Evolutionary conservation across 2,329 filamentous ascomycete genomes (phyloP), one percentile per base, ranked within the genome.

Genomic region (Pyricularia grisea): DNA sequence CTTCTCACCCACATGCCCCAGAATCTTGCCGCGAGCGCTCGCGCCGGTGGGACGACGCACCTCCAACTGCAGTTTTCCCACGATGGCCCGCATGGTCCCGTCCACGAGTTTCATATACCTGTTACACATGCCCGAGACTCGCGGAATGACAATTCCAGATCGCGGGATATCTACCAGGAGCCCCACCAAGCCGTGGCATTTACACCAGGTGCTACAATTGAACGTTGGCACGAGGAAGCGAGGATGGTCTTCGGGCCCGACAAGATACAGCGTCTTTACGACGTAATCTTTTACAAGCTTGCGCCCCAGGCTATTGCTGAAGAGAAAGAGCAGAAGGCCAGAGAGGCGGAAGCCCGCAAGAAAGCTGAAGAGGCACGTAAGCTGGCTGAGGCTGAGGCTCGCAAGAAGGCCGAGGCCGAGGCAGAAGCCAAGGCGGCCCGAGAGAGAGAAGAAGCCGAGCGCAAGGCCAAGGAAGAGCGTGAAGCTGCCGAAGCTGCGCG

Each of bases 161-260:
- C 82, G 84, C 81, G 84, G 14, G 84, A 86, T 27, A 73, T 79
- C 55, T 77, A 81, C 72, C 79, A 85, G 74, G 90, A 92, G 69
- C 90, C 90, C 14, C 83, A 87, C n/a, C 90, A 91, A 73, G 90
- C 92, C 14, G 89, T 94, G 30, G 82, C 88, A 2, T 98, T 98
- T 77, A 81, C 84, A 25, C 84, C 92, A 10, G 87, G 88, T 55
- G 84, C 87, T 10, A 98, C 95, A 0, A 82, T 85, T 69, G 84
- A 86, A 68, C 90, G 95, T 71, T 99, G 96, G 90, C 88, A 92
- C 75, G 93, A 97, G 75, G 96, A 98, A 78, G 90, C 93, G 10
- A 89, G 90, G 72, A 89, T 99, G 77, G 84, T 98, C 0, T 98
- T 95, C 78, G 91, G 92, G 30, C 20, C 30, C 3, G 93, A 97